Base-by-base conservation (phyloP, 441 rosid species). In the Eutrema salsugineum region DNA sequence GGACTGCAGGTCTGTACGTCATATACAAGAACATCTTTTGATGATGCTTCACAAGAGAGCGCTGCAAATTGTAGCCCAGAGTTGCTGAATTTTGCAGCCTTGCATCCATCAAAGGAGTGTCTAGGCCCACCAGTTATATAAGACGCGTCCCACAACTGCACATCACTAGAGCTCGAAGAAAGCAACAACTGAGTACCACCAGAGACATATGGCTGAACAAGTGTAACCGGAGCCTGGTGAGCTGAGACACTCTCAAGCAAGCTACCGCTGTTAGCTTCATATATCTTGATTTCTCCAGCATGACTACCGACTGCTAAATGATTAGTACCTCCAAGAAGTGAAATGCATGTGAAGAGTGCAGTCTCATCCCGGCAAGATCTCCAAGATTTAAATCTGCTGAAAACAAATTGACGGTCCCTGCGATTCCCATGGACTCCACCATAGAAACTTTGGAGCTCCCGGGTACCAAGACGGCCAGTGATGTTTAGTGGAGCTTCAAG, bases 371-470 rank as follows among this genome's bases (percentile, higher is more conserved):
- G 87, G 81, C 91, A 96, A 54, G 99, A 89, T 80, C 98, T 84
- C 98, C 91, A 88, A 27, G 97, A 88, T 85, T 80, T 88, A 80
- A 93, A 93, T 83, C 99, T 87, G 83, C 98, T 96, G 84, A 88
- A 96, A 74, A 96, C 88, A 74, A 91, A 93, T 65, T 93, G 99
- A 15, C 99, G 97, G 77, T 96, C 97, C 81, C 87, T 86, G 59
- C 98, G 97, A 79, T 85, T 89, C 70, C 99, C 96, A 79, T 91
- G 97, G 59, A 96, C 87, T 61, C 99, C 97, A 36, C 97, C 91
- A 78, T 91, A 87, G 66, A 69, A 79, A 72, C 86, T 88, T 79
- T 83, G 88, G 75, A 83, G 89, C 75, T 93, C 99, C 63, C 97
- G 91, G 30, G 88, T 83, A 57, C 97, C 97, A 73, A 91, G 89